Evolutionary conservation across 2,329 filamentous ascomycete genomes (phyloP), one percentile per base, ranked within the genome.

Genomic region (Parastagonospora nodorum): DNA sequence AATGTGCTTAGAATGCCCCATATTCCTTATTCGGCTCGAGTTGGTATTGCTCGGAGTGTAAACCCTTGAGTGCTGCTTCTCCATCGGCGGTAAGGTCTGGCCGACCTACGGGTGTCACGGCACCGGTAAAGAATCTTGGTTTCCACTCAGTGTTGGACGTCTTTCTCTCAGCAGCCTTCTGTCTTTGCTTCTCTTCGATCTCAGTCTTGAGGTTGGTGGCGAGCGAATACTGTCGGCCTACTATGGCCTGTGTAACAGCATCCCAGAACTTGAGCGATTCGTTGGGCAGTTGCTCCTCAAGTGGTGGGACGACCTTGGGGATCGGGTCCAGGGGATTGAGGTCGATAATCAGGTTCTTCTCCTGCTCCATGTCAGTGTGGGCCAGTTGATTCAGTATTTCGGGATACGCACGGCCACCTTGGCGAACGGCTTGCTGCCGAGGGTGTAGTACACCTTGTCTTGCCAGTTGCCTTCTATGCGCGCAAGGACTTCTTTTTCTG

Each of bases 201-300:
- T 96, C 91, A 53, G 91, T 85, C 78, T 99, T 99, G 55, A 94
- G 78, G 15, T 83, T 85, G 16, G 94, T 99, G 7, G 94, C 94
- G 58, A 88, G 86, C 36, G 83, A 83, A 74, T 86, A 99, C 70
- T 96, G 90, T 75, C 92, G 95, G 54, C 85, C 78, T 16, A 84
- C 74, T 67, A 99, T 97, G 31, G 92, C 91, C 45, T 89, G 82
- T 14, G 94, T 97, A 38, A 99, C 93, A 19, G 84, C 84, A 30
- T 85, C 82, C 94, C 94, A 99, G 70, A 96, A 88, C 50, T 84
- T 86, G 58, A 94, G 84, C 2, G 90, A 95, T 76, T 99, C 94
- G 72, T 99, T 94, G 48, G 88, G 84, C 2, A 96, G 84, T 73
- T 97, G 94, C 51, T 85, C 74, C 37, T 92, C 86, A 14, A 82